These are phyloP conservation scores for Parsonsia alboflavescens DNA, from an alignment of 257 asterid species.

Conservation along the genomic window DNA sequence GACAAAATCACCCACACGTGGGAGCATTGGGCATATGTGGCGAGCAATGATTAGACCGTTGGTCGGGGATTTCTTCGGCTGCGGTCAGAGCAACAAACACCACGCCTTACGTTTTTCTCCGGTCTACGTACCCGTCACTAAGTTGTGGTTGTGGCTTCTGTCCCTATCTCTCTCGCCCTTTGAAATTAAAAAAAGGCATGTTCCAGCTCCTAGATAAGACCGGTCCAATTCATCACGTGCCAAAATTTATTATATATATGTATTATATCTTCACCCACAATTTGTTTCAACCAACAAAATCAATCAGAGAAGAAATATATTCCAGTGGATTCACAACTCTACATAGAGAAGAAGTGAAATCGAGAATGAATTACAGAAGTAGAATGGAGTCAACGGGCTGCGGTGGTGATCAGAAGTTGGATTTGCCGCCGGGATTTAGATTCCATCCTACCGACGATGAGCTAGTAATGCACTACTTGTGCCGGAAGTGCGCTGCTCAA, in stretches of 20 bases:
- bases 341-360: too few species aligned
- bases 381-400: constrained; percentile 5
- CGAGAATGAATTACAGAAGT: constrained; percentile 1
- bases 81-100: constrained; percentile 19
- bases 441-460: constrained; percentile 44
- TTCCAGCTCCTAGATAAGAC: not conserved
- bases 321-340: not conserved
- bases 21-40: not conserved
- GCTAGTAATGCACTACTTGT: constrained; percentile 32
- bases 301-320: not conserved
- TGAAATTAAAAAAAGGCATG: not conserved
- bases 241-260: not conserved
- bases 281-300: not conserved
- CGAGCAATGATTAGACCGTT: not conserved
- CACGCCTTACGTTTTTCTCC: not conserved
- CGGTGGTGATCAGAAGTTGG: constrained; percentile 12
- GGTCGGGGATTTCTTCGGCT: not conserved
- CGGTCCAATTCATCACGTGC: constrained; percentile 21
- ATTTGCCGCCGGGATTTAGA: constrained; percentile 37
- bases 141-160: not conserved
- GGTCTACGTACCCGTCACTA: not conserved
- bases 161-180: not conserved
- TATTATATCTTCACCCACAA: not conserved
- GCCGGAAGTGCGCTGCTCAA: constrained; percentile 47
- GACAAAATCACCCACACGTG: constrained; percentile 21